Conservation (phyloP, 2,329 filamentous ascomycete genomes). For the Exophiala spinifera region DNA sequence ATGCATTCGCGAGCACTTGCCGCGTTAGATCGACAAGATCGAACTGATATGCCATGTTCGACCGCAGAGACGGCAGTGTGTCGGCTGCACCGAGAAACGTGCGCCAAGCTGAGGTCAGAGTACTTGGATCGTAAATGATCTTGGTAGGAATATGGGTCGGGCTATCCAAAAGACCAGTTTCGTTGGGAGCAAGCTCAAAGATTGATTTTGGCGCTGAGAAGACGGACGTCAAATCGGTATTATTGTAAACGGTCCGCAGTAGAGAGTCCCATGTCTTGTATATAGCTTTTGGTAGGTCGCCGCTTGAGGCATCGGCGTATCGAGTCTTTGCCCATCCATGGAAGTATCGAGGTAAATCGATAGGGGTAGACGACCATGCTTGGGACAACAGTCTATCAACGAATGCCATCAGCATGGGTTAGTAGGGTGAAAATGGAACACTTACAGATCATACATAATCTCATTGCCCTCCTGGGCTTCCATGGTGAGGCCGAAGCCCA, state of each 20-base stretch:
- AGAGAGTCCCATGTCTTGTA: slow-evolving; percentile 49
- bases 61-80: slow-evolving; percentile 37
- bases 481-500: slow-evolving; percentile 50
- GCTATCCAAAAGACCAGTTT: slow-evolving; percentile 39
- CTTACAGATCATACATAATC: slow-evolving; percentile 48
- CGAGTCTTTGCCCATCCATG: slow-evolving; percentile 44
- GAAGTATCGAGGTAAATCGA: slow-evolving; percentile 48
- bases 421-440: neutral
- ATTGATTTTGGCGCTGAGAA: slow-evolving; percentile 46
- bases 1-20: slow-evolving; percentile 49
- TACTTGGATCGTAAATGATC: slow-evolving; percentile 42
- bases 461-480: slow-evolving; percentile 55
- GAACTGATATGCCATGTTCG: slow-evolving; percentile 43
- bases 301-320: slow-evolving; percentile 35
- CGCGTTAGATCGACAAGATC: slow-evolving; percentile 51
- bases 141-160: slow-evolving; percentile 44
- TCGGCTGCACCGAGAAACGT: slow-evolving; percentile 39
- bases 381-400: slow-evolving; percentile 45
- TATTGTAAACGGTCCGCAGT: slow-evolving; percentile 48
- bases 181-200: slow-evolving; percentile 45
- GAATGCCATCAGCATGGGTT: neutral
- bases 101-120: slow-evolving; percentile 41
- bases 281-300: slow-evolving; percentile 34
- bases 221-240: slow-evolving; percentile 42
- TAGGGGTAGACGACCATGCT: slow-evolving; percentile 46